Conservation (phyloP, 1,284 basidiomycete genomes). For the Ceratobasidium sp. region DNA sequence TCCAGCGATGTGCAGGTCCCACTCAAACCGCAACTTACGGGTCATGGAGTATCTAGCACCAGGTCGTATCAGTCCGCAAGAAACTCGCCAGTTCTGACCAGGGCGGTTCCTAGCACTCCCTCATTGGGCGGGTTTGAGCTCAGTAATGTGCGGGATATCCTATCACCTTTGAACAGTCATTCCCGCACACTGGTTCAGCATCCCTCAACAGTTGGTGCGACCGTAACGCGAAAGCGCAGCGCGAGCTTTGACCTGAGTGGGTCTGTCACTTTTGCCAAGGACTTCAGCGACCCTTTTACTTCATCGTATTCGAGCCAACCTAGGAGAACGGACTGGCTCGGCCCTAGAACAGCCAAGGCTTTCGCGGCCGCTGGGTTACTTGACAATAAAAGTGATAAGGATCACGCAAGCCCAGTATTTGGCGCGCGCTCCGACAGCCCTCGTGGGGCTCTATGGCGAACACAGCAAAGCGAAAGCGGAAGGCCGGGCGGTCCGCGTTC, state of each 20-base stretch:
- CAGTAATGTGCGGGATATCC: background rate
- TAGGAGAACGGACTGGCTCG: slow-evolving; percentile 35
- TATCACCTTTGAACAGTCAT: background rate
- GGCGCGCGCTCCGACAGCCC: background rate
- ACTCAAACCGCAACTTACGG: background rate
- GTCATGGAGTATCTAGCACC: background rate
- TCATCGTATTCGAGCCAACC: background rate
- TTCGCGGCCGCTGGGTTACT: slow-evolving; percentile 42
- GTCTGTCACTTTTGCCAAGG: background rate
- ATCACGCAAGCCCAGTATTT: background rate
- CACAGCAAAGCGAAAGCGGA: background rate
- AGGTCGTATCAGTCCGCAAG: background rate
- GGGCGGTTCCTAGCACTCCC: background rate
- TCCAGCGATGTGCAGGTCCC: slow-evolving; percentile 6
- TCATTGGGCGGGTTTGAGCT: background rate
- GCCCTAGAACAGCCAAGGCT: slow-evolving; percentile 39
- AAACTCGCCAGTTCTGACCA: slow-evolving; percentile 6
- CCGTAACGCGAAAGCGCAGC: slow-evolving; percentile 25
- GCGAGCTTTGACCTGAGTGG: slow-evolving; percentile 28
- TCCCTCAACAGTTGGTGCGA: background rate
- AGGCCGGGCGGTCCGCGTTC: background rate
- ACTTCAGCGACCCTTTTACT: slow-evolving; percentile 16
- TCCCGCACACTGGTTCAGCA: background rate
- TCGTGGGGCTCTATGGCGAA: slow-evolving; percentile 19
- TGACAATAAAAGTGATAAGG: slow-evolving; percentile 10